Evolutionary conservation across 805 yeast genomes (phyloP), one percentile per base, ranked within the genome.

Genomic region (Kazachstania kunashirensis): DNA sequence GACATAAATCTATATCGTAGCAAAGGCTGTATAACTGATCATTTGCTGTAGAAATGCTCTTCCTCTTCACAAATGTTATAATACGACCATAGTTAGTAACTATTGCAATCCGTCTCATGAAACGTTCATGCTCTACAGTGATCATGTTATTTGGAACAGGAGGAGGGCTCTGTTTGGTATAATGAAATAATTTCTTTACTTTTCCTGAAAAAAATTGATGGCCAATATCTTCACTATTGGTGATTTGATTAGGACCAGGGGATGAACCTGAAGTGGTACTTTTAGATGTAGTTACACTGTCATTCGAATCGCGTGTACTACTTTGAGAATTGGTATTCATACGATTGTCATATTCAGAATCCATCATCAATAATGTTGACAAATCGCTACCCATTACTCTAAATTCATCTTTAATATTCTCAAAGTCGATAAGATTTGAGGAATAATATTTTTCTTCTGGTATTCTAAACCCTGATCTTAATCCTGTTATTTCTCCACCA

Each of bases 51-150:
- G 52, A 57, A 25, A 47, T 49, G 38, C 62, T 70, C 29, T 57
- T 62, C 23, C 68, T 57, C 45, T 61, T 57, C 1, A 47, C 52
- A 42, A 81, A 73, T 1, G 80, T 50, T 40, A 82, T 55, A 1
- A 72, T 75, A 33, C 88, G 63, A 1, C 86, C 89, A 50, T 68
- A 68, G 1, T 75, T 65, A 2, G 88, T 81, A 0, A 79, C 61
- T 11, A 80, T 45, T 40, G 79, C 47, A 1, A 78, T 68, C 43
- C 83, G 68, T 8, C 66, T 63, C 38, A 65, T 55, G 36, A 62
- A 62, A 31, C 61, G 67, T 6, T 66, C 71, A 7, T 34, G 38
- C 5, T 35, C 42, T 18, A 34, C 33, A 13, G 29, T 14, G 16
- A 29, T 31, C 17, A 20, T 13, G 14, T 11, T 33, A 21, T 27